Conservation (phyloP, 2,329 filamentous ascomycete genomes). For the Fusarium siculi region DNA sequence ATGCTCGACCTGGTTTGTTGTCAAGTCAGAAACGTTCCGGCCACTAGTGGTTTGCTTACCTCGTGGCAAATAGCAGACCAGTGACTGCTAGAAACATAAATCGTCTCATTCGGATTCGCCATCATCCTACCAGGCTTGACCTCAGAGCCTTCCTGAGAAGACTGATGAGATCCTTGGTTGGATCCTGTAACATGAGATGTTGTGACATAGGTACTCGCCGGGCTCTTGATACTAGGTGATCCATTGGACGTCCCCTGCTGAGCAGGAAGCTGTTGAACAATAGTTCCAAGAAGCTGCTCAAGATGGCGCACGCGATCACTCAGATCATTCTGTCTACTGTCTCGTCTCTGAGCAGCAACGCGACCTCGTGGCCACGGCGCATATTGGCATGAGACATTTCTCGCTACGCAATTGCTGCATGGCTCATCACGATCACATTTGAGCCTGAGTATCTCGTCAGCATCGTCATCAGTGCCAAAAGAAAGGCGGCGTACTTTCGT, state of each 20-base stretch:
- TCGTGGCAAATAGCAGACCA: constrained; percentile 34
- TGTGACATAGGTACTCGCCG: neutral
- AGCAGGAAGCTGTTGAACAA: constrained; percentile 25
- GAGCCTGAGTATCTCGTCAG: constrained; percentile 3
- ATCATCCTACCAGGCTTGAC: constrained; percentile 28
- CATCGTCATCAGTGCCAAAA: neutral
- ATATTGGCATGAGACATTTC: constrained; percentile 30
- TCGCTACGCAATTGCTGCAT: constrained; percentile 32
- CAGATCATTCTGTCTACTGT: constrained; percentile 12
- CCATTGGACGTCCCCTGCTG: neutral
- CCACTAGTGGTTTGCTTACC: rapidly evolving
- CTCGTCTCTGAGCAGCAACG: neutral
- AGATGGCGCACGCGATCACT: constrained; percentile 30
- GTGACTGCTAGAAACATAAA: constrained; percentile 36
- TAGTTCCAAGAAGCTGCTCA: constrained; percentile 29
- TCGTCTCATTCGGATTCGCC: constrained; percentile 28
- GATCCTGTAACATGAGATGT: neutral
- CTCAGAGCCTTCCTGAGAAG: neutral
- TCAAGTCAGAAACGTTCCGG: neutral
- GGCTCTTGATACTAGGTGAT: neutral
- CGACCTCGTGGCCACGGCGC: constrained; percentile 21
- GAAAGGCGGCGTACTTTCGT: neutral
- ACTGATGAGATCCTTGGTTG: neutral
- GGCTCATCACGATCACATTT: constrained; percentile 39
- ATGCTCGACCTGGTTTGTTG: constrained; percentile 8